Conservation (phyloP, 495 filamentous ascomycete genomes). For the Sporormia fimetaria region DNA sequence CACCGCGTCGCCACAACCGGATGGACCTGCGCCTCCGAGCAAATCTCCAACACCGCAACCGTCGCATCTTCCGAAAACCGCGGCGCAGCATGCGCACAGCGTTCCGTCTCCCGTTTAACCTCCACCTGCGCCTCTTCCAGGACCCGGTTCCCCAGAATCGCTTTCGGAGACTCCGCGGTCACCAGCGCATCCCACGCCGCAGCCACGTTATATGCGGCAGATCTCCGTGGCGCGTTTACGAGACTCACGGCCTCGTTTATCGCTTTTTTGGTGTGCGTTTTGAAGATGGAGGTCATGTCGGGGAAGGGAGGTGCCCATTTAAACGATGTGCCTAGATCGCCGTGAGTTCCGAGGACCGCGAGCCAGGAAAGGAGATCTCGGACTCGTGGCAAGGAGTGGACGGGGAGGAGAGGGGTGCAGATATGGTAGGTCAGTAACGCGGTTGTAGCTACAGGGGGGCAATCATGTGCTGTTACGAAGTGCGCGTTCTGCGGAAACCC, state of each 20-base stretch:
- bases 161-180: constrained; percentile 31
- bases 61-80: constrained; percentile 46
- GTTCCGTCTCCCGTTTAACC: constrained; percentile 43
- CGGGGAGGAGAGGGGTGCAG: constrained; percentile 39
- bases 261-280: constrained; percentile 44
- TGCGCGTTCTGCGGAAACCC: constrained; percentile 41
- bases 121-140: constrained; percentile 40
- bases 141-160: constrained; percentile 36
- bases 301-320: constrained; percentile 50
- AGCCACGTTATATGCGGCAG: constrained; percentile 41
- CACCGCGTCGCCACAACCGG: constrained; percentile 49
- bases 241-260: constrained; percentile 45
- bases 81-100: constrained; percentile 43
- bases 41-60: constrained; percentile 46
- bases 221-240: constrained; percentile 48
- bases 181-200: constrained; percentile 46
- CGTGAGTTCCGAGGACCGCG: constrained; percentile 47
- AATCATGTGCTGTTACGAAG: constrained; percentile 44
- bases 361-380: constrained; percentile 40
- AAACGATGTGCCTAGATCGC: constrained; percentile 46
- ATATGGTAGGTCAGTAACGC: constrained; percentile 47
- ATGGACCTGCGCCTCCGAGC: constrained; percentile 44
- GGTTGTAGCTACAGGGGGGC: constrained; percentile 46
- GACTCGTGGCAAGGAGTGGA: no score
- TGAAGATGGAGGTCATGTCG: constrained; percentile 44